phyloP scores from a whole-genome alignment of 768 basidiomycete species.

The Suillus subluteus region DNA sequence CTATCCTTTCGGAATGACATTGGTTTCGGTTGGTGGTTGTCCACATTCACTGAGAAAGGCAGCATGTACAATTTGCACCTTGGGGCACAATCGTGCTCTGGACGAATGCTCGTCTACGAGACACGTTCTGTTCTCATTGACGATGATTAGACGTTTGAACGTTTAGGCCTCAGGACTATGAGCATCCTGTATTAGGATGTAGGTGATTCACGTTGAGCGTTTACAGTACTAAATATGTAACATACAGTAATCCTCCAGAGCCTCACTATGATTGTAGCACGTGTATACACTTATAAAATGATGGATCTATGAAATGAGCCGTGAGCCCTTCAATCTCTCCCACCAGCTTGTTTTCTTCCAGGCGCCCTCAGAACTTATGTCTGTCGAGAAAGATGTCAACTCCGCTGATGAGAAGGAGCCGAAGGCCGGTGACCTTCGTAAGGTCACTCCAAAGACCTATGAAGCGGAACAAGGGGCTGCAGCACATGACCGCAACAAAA shows the following conservation, averaged over 20 bases:
- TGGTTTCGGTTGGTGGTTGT: background rate
- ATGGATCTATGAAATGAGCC: slow-evolving; percentile 2
- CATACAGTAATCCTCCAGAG: background rate
- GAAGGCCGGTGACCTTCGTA: slow-evolving; percentile 14
- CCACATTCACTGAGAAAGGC: background rate
- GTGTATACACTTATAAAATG: slow-evolving; percentile 33
- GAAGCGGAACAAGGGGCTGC: slow-evolving; percentile 26
- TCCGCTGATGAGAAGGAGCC: slow-evolving; percentile 16
- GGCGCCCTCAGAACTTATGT: slow-evolving; percentile 21
- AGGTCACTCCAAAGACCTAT: slow-evolving; percentile 28
- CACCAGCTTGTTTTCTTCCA: slow-evolving; percentile 1
- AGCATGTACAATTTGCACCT: background rate
- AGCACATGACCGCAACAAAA: slow-evolving; percentile 32
- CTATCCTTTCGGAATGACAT: background rate
- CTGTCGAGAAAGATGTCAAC: slow-evolving; percentile 22
- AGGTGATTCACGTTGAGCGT: background rate
- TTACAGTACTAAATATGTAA: slow-evolving; percentile 14
- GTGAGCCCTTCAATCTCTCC: slow-evolving; percentile 4
- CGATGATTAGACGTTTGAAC: background rate
- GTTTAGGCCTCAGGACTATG: background rate
- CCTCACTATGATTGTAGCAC: slow-evolving; percentile 19
- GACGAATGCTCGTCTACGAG: background rate
- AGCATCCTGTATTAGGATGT: slow-evolving; percentile 5
- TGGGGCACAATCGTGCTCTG: background rate
- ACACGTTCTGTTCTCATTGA: slow-evolving; percentile 6